These are phyloP conservation scores for Leucocoprinus leucothites DNA, from an alignment of 768 basidiomycete genomes.

Conservation along the genomic window DNA sequence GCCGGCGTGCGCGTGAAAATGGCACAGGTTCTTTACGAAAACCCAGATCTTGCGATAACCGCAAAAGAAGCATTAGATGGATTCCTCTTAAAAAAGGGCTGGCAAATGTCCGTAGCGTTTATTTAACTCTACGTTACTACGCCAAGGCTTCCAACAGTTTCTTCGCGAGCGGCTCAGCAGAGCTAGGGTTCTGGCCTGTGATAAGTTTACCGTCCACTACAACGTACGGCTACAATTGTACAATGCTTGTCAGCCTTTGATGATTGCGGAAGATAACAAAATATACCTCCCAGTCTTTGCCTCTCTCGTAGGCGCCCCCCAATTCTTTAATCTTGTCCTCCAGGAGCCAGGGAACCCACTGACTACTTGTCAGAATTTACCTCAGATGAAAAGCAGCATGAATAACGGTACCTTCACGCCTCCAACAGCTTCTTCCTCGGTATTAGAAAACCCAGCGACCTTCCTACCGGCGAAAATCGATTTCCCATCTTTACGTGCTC, in stretches of 20 bases:
- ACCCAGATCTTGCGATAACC: slow-evolving; percentile 64
- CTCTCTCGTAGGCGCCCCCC: slow-evolving; percentile 67
- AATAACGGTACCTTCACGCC: slow-evolving; percentile 38
- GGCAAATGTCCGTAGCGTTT: slow-evolving; percentile 79
- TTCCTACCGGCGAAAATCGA: slow-evolving; percentile 61
- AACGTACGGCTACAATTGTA: slow-evolving; percentile 39
- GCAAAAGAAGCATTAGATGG: slow-evolving; percentile 85
- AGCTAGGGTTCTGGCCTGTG: slow-evolving; percentile 77
- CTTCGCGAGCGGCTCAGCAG: slow-evolving; percentile 32
- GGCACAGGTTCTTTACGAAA: slow-evolving; percentile 79
- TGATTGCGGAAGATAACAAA: background rate
- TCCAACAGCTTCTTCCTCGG: slow-evolving; percentile 52
- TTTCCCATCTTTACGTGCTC: slow-evolving; percentile 50
- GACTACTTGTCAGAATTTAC: background rate
- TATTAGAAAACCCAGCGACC: slow-evolving; percentile 69
- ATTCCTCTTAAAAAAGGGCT: slow-evolving; percentile 83
- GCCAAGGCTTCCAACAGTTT: slow-evolving; percentile 12
- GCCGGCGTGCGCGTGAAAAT: slow-evolving; percentile 69
- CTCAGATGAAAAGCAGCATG: background rate
- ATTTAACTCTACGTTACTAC: slow-evolving; percentile 30
- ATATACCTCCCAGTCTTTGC: slow-evolving; percentile 53
- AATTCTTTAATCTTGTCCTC: slow-evolving; percentile 62
- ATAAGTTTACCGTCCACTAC: slow-evolving; percentile 56
- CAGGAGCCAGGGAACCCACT: slow-evolving; percentile 69
- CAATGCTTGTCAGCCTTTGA: background rate